phyloP scores from a whole-genome alignment of 2,329 filamentous ascomycete genomes.

The Leptographium lundbergii region DNA sequence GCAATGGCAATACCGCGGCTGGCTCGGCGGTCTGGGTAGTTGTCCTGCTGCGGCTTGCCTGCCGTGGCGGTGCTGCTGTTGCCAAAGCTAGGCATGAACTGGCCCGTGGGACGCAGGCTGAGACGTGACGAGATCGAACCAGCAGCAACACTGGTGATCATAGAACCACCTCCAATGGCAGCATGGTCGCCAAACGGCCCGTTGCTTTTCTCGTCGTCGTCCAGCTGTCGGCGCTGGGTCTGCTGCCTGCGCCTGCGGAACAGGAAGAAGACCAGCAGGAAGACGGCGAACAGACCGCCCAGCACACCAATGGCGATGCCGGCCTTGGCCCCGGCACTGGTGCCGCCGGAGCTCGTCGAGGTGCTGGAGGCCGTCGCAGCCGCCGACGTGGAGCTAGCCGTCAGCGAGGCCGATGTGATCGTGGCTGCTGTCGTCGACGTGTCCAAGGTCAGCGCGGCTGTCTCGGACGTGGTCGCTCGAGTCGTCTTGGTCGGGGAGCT shows the following conservation, averaged over 20 bases:
- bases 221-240: conserved; percentile 32
- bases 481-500: background rate
- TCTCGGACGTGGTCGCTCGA: background rate
- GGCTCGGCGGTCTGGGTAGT: conserved; percentile 30
- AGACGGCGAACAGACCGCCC: conserved; percentile 51
- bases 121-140: conserved; percentile 58
- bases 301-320: conserved; percentile 78
- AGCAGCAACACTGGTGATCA: conserved; percentile 28
- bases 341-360: background rate
- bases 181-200: conserved; percentile 22
- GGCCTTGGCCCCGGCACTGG: conserved; percentile 46
- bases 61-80: conserved; percentile 9
- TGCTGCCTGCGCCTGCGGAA: conserved; percentile 60
- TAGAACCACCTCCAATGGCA: conserved; percentile 8
- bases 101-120: conserved; percentile 71
- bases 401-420: background rate
- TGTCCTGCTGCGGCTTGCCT: background rate
- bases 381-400: background rate
- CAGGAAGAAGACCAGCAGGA: conserved; percentile 57
- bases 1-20: conserved; percentile 35
- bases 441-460: conserved; percentile 6
- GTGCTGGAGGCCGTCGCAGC: background rate
- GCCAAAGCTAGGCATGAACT: conserved; percentile 59
- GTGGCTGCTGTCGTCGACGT: background rate
- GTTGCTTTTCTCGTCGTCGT: conserved; percentile 53